Conservation (phyloP, 805 yeast species). For the Saccharomyces mikatae region DNA sequence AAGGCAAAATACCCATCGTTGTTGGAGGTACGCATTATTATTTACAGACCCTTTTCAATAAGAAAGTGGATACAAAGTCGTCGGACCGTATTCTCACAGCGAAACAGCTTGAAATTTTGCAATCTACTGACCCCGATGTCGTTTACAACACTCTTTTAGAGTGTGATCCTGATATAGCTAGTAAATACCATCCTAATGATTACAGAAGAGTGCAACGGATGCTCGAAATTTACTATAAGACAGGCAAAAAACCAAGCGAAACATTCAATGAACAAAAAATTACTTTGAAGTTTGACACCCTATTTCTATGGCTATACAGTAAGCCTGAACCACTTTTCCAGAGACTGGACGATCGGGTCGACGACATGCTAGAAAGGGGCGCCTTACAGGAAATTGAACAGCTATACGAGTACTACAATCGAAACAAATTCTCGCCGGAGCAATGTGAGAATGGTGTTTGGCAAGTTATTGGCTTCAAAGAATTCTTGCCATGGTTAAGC, state of each 20-base stretch:
- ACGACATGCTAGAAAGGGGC: slow-evolving; percentile 67
- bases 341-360: slow-evolving; percentile 74
- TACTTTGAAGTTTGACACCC: slow-evolving; percentile 47
- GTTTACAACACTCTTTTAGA: slow-evolving; percentile 38
- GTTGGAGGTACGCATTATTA: slow-evolving; percentile 98
- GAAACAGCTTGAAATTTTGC: slow-evolving; percentile 39
- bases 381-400: slow-evolving; percentile 61
- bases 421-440: slow-evolving; percentile 21
- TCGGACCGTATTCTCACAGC: slow-evolving; percentile 15
- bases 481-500: slow-evolving; percentile 65
- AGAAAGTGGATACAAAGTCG: slow-evolving; percentile 31
- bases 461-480: slow-evolving; percentile 94
- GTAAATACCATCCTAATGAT: slow-evolving; percentile 89
- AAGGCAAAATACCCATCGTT: slow-evolving; percentile 74
- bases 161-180: slow-evolving; percentile 64
- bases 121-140: slow-evolving; percentile 35
- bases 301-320: slow-evolving; percentile 79
- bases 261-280: slow-evolving; percentile 59
- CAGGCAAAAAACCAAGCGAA: slow-evolving; percentile 63
- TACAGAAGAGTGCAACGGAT: slow-evolving; percentile 70
- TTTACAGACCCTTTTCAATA: slow-evolving; percentile 67
- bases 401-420: slow-evolving; percentile 40
- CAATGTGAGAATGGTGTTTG: slow-evolving; percentile 70
- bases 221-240: slow-evolving; percentile 63
- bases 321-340: slow-evolving; percentile 47